Evolutionary conservation across 495 filamentous ascomycete genomes (phyloP).

Genomic region (Tuber microsphaerosporum): DNA sequence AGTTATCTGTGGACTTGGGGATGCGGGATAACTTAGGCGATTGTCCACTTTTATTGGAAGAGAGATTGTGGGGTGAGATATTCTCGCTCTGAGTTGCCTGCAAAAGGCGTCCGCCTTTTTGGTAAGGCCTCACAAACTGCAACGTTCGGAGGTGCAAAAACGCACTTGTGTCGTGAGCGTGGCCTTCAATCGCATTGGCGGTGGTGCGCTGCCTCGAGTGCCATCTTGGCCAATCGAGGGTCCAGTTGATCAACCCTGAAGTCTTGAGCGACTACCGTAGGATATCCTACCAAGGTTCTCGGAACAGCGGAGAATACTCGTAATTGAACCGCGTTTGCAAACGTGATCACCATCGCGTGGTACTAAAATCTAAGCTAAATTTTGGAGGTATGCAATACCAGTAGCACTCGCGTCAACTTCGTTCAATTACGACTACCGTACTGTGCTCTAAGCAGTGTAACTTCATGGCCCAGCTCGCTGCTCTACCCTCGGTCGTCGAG

Average conservation of each 20-base stretch:
- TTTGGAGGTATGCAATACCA: not conserved
- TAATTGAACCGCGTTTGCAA: not conserved
- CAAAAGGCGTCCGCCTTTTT: not conserved
- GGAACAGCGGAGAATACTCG: not conserved
- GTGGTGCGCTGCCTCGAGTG: too few species aligned
- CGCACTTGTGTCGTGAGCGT: not conserved
- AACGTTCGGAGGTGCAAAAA: not conserved
- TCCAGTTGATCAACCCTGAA: not conserved
- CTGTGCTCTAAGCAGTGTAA: not conserved
- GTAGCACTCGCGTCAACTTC: not conserved
- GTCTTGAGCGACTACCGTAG: not conserved
- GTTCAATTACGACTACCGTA: not conserved
- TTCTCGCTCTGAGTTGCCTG: not conserved
- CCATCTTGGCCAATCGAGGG: not conserved
- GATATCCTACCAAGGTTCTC: not conserved
- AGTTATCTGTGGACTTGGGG: not conserved
- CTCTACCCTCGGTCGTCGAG: not conserved
- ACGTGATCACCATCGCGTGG: not conserved
- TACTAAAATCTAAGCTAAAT: not conserved
- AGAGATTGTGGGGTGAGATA: not conserved
- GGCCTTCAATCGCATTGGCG: not conserved
- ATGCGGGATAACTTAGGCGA: not conserved
- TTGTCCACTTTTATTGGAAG: not conserved
- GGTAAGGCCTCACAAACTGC: not conserved
- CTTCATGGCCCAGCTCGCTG: not conserved